Evolutionary conservation across 192 early-diverging fungal genomes (phyloP).

Genomic region (Gonapodya sp.): DNA sequence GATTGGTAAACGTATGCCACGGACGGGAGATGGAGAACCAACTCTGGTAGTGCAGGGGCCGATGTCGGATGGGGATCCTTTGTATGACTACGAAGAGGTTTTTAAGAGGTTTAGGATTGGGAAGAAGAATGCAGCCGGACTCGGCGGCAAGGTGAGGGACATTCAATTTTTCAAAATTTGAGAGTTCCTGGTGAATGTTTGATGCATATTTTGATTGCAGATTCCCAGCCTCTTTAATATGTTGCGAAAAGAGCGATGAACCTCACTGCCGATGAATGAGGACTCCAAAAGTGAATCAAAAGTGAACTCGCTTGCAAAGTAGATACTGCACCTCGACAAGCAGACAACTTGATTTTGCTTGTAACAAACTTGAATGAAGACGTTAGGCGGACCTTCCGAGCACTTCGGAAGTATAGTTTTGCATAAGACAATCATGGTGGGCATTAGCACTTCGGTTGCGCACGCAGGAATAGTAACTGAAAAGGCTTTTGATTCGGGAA

Average conservation of each 20-base stretch:
- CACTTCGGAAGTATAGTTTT: no score
- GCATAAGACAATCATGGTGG: no score
- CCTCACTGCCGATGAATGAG: neutral
- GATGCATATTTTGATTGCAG: neutral
- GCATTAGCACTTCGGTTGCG: no score
- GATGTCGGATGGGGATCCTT: constrained; percentile 11
- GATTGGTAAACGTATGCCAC: neutral
- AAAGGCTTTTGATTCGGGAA: no score
- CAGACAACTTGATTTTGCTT: no score
- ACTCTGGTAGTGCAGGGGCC: constrained; percentile 53
- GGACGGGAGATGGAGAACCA: constrained; percentile 32
- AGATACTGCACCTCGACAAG: no score
- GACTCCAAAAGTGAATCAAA: no score
- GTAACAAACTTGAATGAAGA: no score
- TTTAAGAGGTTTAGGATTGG: constrained; percentile 5
- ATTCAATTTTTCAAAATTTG: no score
- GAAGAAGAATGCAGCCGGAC: constrained; percentile 1
- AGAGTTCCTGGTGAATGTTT: neutral
- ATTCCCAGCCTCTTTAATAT: neutral
- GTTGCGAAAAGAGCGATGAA: neutral
- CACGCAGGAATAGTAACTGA: no score
- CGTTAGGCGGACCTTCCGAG: no score
- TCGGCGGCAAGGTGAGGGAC: neutral
- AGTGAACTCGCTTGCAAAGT: no score
- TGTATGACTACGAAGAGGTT: neutral